Base-by-base conservation (phyloP, 345 rosid genomes). In the Lagerstroemia speciosa region DNA sequence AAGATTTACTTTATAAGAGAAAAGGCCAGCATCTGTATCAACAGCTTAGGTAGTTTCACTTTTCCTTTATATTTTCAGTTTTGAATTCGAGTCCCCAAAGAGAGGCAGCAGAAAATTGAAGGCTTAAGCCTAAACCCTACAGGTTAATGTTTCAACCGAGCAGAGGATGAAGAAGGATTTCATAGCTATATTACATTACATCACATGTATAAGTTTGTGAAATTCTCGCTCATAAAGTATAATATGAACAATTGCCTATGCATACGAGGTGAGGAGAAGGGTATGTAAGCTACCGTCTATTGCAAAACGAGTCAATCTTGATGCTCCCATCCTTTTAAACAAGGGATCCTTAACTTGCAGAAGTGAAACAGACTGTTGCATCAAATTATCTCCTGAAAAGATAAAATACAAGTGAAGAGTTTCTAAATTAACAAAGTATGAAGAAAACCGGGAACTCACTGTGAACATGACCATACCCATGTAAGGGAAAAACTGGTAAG, bases 291-390 rank as follows among this genome's bases (percentile, higher is more conserved):
- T 81, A 93, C 97, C 97, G 66, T 91, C 91, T 61, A 82, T 72
- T 27, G 98, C 96, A 71, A 87, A 89, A 71, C 92, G 89, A 50
- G 94, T 78, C 70, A 91, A 80, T 81, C 96, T 82, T 64, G 97
- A 87, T 69, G 98, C 98, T 41, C 98, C 98, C 74, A 83, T 83
- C 73, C 98, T 78, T 79, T 91, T 93, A 79, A 87, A 91, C 82
- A 89, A 81, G 2, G 97, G 97, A 80, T 93, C 98, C 80, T 91
- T 89, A 57, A 86, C 92, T 66, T 83, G 91, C 82, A 93, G 78
- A 67, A 93, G 96, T 19, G 91, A 87, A 52, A 93, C 68, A 1
- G 98, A 91, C 76, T 93, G 97, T 22, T 81, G 91, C 75, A 93
- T 63, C 74, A 93, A 75, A 72, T 80, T 91, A 87, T 91, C 97